These are phyloP conservation scores for Dichomitus squalens DNA, from an alignment of 1,284 basidiomycete genomes.

Conservation along the genomic window DNA sequence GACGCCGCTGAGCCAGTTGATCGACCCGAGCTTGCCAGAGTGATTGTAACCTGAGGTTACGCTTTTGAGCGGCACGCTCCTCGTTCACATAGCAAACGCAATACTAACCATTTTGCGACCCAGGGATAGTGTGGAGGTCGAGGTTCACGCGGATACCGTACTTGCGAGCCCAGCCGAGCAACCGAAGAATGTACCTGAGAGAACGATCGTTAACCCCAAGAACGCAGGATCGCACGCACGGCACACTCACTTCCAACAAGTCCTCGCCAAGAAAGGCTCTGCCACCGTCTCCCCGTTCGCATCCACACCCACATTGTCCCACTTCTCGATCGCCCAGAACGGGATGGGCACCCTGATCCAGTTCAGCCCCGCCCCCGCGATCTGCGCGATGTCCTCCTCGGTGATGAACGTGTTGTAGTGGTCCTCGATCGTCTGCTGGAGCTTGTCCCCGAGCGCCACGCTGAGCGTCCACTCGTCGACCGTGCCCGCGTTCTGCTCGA, in stretches of 20 bases:
- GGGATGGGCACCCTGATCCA: slow-evolving; percentile 79
- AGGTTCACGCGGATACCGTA: slow-evolving; percentile 87
- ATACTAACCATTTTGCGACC: slow-evolving; percentile 68
- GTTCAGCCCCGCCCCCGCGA: slow-evolving; percentile 64
- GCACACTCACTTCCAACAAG: slow-evolving; percentile 37
- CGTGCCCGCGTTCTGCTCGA: slow-evolving; percentile 63
- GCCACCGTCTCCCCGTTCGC: slow-evolving; percentile 25
- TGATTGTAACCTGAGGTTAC: slow-evolving; percentile 45
- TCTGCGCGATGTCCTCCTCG: slow-evolving; percentile 37
- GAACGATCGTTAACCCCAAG: not conserved
- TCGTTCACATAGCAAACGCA: not conserved
- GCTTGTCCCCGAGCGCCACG: slow-evolving; percentile 38
- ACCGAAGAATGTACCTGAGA: slow-evolving; percentile 70
- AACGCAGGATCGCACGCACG: no score
- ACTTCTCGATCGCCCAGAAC: slow-evolving; percentile 78
- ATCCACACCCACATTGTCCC: slow-evolving; percentile 40
- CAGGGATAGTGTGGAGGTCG: slow-evolving; percentile 82
- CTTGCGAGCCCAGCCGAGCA: slow-evolving; percentile 84
- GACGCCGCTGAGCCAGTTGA: slow-evolving; percentile 62
- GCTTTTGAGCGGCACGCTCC: not conserved
- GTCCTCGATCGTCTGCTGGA: slow-evolving; percentile 36
- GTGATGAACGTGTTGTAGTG: slow-evolving; percentile 62
- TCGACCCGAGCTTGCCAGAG: slow-evolving; percentile 47
- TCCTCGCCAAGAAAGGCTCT: slow-evolving; percentile 38
- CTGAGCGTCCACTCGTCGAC: slow-evolving; percentile 65